phyloP scores from a whole-genome alignment of 73 alveolate species.

The Blepharisma japonicum region DNA sequence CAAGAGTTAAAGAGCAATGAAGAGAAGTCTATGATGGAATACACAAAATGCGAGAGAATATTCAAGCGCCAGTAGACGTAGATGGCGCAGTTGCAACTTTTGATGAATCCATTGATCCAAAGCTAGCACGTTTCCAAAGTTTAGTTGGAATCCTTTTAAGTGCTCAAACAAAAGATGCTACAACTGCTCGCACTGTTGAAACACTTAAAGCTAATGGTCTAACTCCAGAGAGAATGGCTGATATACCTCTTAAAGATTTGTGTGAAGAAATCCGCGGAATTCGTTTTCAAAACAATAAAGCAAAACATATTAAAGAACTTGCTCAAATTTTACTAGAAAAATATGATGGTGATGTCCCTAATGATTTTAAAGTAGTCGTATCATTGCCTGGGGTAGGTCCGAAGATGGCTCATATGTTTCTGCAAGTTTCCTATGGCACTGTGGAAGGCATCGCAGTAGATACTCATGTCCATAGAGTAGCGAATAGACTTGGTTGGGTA shows the following conservation, averaged over 20 bases:
- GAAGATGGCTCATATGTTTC: slow-evolving; percentile 78
- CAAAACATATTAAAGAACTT: slow-evolving; percentile 67
- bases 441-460: slow-evolving; percentile 94
- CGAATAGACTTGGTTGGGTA: slow-evolving; percentile 89
- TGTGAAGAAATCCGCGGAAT: slow-evolving; percentile 61
- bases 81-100: slow-evolving; percentile 57
- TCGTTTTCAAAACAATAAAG: slow-evolving; percentile 80
- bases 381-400: slow-evolving; percentile 91
- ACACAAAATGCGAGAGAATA: slow-evolving; percentile 48
- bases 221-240: slow-evolving; percentile 62
- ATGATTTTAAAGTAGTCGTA: slow-evolving; percentile 51
- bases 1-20: slow-evolving; percentile 48
- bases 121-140: slow-evolving; percentile 71
- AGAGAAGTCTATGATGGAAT: slow-evolving; percentile 54
- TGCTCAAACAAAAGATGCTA: slow-evolving; percentile 86
- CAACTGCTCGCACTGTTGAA: slow-evolving; percentile 70
- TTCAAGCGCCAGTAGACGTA: slow-evolving; percentile 82
- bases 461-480: slow-evolving; percentile 92
- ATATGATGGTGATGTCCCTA: slow-evolving; percentile 80
- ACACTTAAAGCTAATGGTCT: slow-evolving; percentile 70
- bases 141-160: slow-evolving; percentile 85
- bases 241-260: slow-evolving; percentile 60
- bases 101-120: slow-evolving; percentile 36
- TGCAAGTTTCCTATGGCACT: slow-evolving; percentile 72
- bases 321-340: slow-evolving; percentile 68